Evolutionary conservation across 257 asterid genomes (phyloP).

Genomic region (Lithospermum erythrorhizon): DNA sequence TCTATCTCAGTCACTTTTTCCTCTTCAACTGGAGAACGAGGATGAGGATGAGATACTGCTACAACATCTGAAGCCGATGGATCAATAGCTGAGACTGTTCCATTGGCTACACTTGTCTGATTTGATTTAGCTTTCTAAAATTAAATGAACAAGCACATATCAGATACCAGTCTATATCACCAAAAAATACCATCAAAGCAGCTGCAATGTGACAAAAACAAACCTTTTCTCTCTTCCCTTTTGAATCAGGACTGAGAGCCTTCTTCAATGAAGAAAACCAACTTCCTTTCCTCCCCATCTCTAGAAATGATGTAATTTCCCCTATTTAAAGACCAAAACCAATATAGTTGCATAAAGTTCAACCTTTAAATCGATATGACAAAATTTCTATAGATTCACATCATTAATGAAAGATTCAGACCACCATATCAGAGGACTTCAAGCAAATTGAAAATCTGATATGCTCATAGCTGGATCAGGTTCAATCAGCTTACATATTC

Average conservation of each 20-base stretch:
- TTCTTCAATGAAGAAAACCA: constrained; percentile 89
- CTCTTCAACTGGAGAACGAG: constrained; percentile 42
- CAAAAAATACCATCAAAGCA: not conserved
- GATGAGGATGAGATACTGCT: constrained; percentile 34
- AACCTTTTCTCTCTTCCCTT: constrained; percentile 47
- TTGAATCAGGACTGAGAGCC: constrained; percentile 68
- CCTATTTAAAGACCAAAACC: constrained; percentile 15
- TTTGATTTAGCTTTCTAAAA: constrained; percentile 47
- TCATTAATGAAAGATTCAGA: constrained; percentile 2
- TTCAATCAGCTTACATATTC: not conserved
- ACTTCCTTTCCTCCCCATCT: constrained; percentile 79
- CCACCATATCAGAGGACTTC: constrained; percentile 4
- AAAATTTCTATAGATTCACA: constrained; percentile 2
- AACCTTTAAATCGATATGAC: constrained; percentile 3
- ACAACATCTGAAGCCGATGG: constrained; percentile 27
- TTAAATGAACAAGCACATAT: not conserved
- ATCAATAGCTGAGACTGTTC: constrained; percentile 30
- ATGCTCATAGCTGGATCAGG: not conserved
- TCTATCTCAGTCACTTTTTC: constrained; percentile 40
- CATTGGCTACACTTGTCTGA: constrained; percentile 39
- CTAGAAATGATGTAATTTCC: constrained; percentile 35
- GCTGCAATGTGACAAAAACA: constrained; percentile 4
- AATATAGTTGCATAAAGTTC: constrained; percentile 13
- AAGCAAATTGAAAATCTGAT: not conserved
- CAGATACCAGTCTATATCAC: constrained; percentile 1